Conservation (phyloP, 1,139 yeast genomes). For the Kodamaea derodonti region DNA sequence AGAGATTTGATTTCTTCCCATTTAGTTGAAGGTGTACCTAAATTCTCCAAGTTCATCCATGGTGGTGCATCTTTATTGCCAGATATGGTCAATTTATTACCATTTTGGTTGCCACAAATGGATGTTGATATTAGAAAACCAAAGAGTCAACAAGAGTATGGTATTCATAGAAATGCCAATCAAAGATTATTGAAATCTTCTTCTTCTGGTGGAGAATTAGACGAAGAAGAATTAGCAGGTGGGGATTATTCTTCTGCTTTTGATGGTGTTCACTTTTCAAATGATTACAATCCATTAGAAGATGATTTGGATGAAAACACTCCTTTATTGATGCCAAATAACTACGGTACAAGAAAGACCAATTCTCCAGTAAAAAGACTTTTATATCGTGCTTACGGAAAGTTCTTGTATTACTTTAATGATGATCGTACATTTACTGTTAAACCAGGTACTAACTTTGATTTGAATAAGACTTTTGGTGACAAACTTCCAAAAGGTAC, state of each 20-base stretch:
- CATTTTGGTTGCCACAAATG: slow-evolving; percentile 99
- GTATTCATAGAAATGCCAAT: slow-evolving; percentile 38
- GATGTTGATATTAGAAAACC: slow-evolving; percentile 92
- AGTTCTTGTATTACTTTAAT: slow-evolving; percentile 47
- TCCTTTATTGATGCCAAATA: slow-evolving; percentile 39
- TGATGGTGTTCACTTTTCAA: slow-evolving; percentile 45
- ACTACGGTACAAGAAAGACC: slow-evolving; percentile 24
- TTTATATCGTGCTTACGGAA: slow-evolving; percentile 31
- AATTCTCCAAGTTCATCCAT: slow-evolving; percentile 93
- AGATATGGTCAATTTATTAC: slow-evolving; percentile 75
- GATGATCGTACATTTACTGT: slow-evolving; percentile 71
- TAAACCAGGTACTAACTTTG: slow-evolving; percentile 79
- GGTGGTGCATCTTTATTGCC: slow-evolving; percentile 89
- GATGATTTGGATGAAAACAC: slow-evolving; percentile 45
- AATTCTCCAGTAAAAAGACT: slow-evolving; percentile 31
- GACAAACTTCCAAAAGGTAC: slow-evolving; percentile 72
- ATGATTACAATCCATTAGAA: slow-evolving; percentile 46
- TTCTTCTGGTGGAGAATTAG: slow-evolving; percentile 49
- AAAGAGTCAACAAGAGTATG: slow-evolving; percentile 59
- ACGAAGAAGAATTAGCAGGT: slow-evolving; percentile 41
- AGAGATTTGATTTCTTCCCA: slow-evolving; percentile 88
- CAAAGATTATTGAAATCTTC: slow-evolving; percentile 25
- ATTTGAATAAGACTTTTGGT: slow-evolving; percentile 46
- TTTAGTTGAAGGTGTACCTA: slow-evolving; percentile 96
- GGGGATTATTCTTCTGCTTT: slow-evolving; percentile 28